A percentile compares a stretch with the other conserved stretches of the same genome.
These are phyloP conservation scores for Ogataea angusta DNA, from an alignment of 805 yeast species.

Conservation along the genomic window DNA sequence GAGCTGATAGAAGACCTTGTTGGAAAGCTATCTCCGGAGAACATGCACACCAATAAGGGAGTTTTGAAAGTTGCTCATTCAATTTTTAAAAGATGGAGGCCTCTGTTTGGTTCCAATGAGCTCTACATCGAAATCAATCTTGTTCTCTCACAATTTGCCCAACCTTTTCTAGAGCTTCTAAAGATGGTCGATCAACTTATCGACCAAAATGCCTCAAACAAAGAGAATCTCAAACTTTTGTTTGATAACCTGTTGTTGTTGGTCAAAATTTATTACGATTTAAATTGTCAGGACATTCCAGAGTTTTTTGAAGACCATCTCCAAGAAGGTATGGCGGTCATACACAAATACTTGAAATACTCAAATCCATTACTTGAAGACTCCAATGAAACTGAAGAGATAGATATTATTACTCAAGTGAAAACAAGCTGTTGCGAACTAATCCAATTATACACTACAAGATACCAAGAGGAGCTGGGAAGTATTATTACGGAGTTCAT, in stretches of 20 bases:
- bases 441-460: conserved; percentile 77
- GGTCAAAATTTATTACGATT: conserved; percentile 82
- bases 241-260: conserved; percentile 71
- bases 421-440: conserved; percentile 84
- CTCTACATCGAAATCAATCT: conserved; percentile 81
- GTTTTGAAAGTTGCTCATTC: conserved; percentile 91
- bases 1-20: conserved; percentile 72
- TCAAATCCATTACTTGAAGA: conserved; percentile 52
- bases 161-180: conserved; percentile 73
- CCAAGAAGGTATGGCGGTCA: conserved; percentile 67
- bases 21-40: conserved; percentile 56
- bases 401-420: conserved; percentile 65
- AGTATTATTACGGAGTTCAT: conserved; percentile 73
- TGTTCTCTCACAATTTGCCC: conserved; percentile 79
- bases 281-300: conserved; percentile 97
- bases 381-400: conserved; percentile 61
- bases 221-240: conserved; percentile 49
- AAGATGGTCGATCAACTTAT: conserved; percentile 66
- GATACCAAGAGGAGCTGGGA: conserved; percentile 92
- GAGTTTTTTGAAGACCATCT: conserved; percentile 95
- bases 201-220: conserved; percentile 41
- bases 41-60: conserved; percentile 75
- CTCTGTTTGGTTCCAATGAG: conserved; percentile 86
- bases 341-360: conserved; percentile 77
- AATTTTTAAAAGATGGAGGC: conserved; percentile 95